Conservation (phyloP, 345 rosid genomes). For the Hibiscus trionum region DNA sequence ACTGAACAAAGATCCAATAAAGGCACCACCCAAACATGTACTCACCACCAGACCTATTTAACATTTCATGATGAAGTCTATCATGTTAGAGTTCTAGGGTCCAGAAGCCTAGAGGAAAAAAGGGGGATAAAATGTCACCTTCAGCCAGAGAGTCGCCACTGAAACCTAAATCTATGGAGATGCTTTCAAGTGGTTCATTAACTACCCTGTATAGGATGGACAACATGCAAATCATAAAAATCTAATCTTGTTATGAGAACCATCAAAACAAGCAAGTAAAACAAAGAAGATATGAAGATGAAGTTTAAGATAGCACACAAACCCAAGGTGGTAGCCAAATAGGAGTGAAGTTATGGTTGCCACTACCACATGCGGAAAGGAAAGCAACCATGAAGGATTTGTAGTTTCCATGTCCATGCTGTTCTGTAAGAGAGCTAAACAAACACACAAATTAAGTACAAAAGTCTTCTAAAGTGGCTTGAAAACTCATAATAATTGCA, state of each 20-base stretch:
- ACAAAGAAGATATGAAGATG: slow-evolving; percentile 5
- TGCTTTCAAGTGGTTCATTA: slow-evolving; percentile 92
- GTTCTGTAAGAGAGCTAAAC: slow-evolving; percentile 47
- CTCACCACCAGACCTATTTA: slow-evolving; percentile 84
- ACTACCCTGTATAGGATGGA: slow-evolving; percentile 50
- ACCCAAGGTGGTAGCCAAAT: slow-evolving; percentile 97
- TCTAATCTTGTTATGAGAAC: background rate
- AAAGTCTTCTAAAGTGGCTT: background rate
- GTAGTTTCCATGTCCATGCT: slow-evolving; percentile 35
- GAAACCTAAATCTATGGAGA: slow-evolving; percentile 81
- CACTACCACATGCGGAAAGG: slow-evolving; percentile 75
- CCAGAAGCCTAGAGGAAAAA: background rate
- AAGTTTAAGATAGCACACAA: slow-evolving; percentile 21
- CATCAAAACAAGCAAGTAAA: background rate
- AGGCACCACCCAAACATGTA: slow-evolving; percentile 84
- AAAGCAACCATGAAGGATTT: slow-evolving; percentile 80
- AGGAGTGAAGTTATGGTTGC: slow-evolving; percentile 79
- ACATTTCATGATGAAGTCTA: slow-evolving; percentile 4
- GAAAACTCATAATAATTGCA: background rate
- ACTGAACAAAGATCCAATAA: slow-evolving; percentile 72
- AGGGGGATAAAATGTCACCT: slow-evolving; percentile 37
- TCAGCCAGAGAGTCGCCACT: slow-evolving; percentile 82
- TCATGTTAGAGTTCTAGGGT: background rate
- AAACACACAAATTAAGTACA: slow-evolving; percentile 13
- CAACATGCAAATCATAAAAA: slow-evolving; percentile 1